Evolutionary conservation across 2,329 filamentous ascomycete genomes (phyloP).

Genomic region (Sclerotinia borealis): DNA sequence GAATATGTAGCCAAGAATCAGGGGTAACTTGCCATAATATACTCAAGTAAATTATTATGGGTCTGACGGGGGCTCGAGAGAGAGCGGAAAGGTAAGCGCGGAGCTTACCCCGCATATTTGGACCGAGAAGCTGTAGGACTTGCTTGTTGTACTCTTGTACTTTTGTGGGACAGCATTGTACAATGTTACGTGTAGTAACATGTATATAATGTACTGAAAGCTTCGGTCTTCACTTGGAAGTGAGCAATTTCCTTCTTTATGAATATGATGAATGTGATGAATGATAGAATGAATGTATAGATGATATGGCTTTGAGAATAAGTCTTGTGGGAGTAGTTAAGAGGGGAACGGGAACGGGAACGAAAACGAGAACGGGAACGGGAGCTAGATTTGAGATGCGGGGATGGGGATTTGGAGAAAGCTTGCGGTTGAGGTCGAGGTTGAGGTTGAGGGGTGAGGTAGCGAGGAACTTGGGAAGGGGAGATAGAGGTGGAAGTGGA

Average conservation of each 20-base stretch:
- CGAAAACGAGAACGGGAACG: neutral
- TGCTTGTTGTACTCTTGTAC: neutral
- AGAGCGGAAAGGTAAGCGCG: neutral
- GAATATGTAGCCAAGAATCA: neutral
- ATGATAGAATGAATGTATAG: neutral
- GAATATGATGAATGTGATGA: neutral
- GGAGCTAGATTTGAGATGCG: neutral
- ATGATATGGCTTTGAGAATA: neutral
- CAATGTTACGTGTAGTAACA: neutral
- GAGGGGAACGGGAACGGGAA: neutral
- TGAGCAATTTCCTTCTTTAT: neutral
- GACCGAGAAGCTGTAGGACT: neutral
- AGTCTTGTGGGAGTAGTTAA: neutral
- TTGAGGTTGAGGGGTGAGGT: neutral
- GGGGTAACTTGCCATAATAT: neutral
- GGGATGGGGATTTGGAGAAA: neutral
- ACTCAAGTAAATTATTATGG: neutral
- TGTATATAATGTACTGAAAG: neutral
- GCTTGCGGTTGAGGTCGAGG: neutral
- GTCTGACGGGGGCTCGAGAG: neutral
- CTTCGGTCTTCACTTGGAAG: neutral
- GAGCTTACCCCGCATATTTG: conserved; percentile 3
- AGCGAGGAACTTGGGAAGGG: neutral
- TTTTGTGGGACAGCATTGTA: neutral
- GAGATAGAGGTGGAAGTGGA: neutral